Evolutionary conservation across 192 early-diverging fungal species (phyloP).

Genomic region (Nowakowskiella sp.): DNA sequence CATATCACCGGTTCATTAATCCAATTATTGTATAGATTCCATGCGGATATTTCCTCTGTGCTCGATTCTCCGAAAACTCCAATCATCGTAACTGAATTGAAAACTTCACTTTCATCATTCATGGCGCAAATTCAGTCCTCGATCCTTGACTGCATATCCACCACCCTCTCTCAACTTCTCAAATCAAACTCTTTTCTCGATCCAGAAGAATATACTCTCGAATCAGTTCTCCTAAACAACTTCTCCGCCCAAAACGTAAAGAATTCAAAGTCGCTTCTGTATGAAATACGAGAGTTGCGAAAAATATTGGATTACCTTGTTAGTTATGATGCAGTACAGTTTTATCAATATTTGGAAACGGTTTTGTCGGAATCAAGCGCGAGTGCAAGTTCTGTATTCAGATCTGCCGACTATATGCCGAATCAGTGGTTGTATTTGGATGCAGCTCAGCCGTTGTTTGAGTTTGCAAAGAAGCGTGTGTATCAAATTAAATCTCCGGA

Average conservation of each 20-base stretch:
- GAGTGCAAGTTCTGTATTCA: constrained; percentile 7
- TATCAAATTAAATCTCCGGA: constrained; percentile 22
- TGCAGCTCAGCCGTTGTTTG: constrained; percentile 72
- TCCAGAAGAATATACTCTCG: too few species aligned
- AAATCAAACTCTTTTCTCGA: constrained; percentile 1
- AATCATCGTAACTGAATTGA: constrained; percentile 63
- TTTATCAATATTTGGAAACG: constrained; percentile 79
- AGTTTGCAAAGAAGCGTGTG: constrained; percentile 46
- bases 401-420: constrained; percentile 20
- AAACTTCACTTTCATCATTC: constrained; percentile 64
- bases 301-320: too few species aligned
- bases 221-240: too few species aligned
- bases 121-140: constrained; percentile 80
- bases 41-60: constrained; percentile 49
- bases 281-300: too few species aligned
- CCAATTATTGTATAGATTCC: constrained; percentile 45
- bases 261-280: too few species aligned
- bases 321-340: constrained; percentile 80
- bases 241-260: too few species aligned
- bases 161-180: constrained; percentile 8
- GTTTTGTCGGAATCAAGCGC: constrained; percentile 54
- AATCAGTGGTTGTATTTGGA: constrained; percentile 82
- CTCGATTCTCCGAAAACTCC: constrained; percentile 34
- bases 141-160: constrained; percentile 73
- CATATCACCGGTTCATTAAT: too few species aligned